Percentiles rank a stretch among this genome's conserved stretches.
phyloP scores from a whole-genome alignment of 1,284 basidiomycete species.

The Rhodotorula sp. region DNA sequence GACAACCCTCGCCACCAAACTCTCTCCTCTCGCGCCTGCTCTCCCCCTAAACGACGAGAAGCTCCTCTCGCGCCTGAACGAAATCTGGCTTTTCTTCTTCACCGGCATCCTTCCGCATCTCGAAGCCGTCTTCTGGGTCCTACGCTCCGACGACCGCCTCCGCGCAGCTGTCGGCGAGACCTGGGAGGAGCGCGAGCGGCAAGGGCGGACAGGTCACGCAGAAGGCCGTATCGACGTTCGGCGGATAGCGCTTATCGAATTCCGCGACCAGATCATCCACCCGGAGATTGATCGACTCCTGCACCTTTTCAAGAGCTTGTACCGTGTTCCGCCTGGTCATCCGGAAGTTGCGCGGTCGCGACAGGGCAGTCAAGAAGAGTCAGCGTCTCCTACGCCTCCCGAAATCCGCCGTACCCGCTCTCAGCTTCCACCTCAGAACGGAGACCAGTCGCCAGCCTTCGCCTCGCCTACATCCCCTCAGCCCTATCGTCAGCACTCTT shows the following conservation, averaged over 20 bases:
- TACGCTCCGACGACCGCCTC: conserved; percentile 47
- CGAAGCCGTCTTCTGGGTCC: conserved; percentile 60
- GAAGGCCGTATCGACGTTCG: conserved; percentile 69
- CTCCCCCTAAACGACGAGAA: conserved; percentile 8
- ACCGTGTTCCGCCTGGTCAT: not conserved
- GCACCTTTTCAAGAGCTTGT: conserved; percentile 12
- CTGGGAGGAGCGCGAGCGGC: conserved; percentile 14
- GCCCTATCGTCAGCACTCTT: not conserved
- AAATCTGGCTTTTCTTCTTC: conserved; percentile 94
- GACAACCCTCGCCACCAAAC: conserved; percentile 83
- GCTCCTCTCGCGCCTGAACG: conserved; percentile 59
- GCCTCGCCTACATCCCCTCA: not conserved
- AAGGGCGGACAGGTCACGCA: not conserved
- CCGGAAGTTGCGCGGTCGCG: not conserved
- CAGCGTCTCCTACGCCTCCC: conserved; percentile 1
- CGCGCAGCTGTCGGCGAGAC: conserved; percentile 43
- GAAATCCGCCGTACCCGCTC: conserved; percentile 10
- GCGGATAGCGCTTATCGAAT: conserved; percentile 70
- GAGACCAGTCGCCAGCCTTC: not conserved
- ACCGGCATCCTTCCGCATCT: conserved; percentile 85
- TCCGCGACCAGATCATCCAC: conserved; percentile 62
- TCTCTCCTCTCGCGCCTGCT: conserved; percentile 47
- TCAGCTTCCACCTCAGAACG: not conserved
- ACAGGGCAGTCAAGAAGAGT: not conserved
- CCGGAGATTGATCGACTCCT: conserved; percentile 31